Base-by-base conservation (phyloP, 2,329 filamentous ascomycete genomes). In the Monosporascus sp. region DNA sequence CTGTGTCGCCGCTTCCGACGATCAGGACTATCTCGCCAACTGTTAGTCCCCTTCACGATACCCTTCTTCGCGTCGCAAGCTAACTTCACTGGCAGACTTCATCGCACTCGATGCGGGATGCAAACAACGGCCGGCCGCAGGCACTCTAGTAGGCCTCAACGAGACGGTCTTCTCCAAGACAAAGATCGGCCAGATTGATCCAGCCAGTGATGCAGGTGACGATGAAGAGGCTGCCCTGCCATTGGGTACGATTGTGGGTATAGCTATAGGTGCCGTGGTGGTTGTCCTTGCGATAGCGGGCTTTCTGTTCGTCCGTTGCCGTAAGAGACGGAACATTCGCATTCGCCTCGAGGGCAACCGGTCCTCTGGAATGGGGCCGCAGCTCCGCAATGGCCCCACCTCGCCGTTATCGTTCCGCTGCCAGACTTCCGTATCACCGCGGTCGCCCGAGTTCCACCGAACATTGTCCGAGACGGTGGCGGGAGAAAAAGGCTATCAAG, bases 331-430 rank as follows among this genome's bases (percentile, higher is more conserved):
- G 44, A 77, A 74, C 55, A 69, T 60, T 11, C 64, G 65, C 20
- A 57, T 63, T 22, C 65, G 67, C 18, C 61, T 67, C 24, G 63
- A 60, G 18, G 57, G 60, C 26, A 57, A 61, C 46, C 54, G 38
- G n/a, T 58, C 53, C 18, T 53, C 48, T 50, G 55, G 49, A 5
- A 50, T 50, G n/a, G 58, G 57, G 40, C 56, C 58, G 26, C 64
- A 67, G 40, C 68, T 60, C n/a, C 56, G 60, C 17, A 65, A 69
- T 55, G 71, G 69, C 15, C 70, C 70, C n/a, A 63, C 64, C 15
- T 80, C 78, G 0, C 72, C 75, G 5, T 70, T 81, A 28, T 79
- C 76, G 2, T 81, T 81, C 65, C 73, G 73, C 35, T 81, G 79
- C 66, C 75, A 78, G 53, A 73, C 77, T 0, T 73, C 72, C 51